Evolutionary conservation across 768 basidiomycete species (phyloP), one percentile per base, ranked within the genome.

Genomic region (Russula sp.): DNA sequence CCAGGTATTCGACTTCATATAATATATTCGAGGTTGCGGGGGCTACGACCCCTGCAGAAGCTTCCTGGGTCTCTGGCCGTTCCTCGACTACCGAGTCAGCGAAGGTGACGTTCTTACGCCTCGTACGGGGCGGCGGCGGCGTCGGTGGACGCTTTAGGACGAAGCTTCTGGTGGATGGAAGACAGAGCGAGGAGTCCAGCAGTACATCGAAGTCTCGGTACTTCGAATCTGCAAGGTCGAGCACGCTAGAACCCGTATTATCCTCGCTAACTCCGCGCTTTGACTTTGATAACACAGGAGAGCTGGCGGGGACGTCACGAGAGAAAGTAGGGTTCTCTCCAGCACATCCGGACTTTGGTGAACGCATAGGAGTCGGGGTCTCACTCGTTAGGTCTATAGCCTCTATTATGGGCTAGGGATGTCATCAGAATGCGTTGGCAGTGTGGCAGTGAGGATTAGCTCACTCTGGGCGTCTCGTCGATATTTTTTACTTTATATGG

Each of bases 21-120:
- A 22, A 18, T 31, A 37, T 13, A 18, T 37, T 14, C 18, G 3
- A 5, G 39, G 6, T 55, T 13, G 45, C 4, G 22, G 40, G 4
- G 13, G 11, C 32, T 6, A 27, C 10, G 20, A 11, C 47, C n/a
- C 44, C 57, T 13, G 16, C 32, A 16, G 8, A 56, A 4, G 18
- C 37, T 31, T 53, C 45, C 20, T 34, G 20, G 4, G 4, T 55
- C 20, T 42, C 35, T 10, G 39, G 47, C 1, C 4, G 45, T 18
- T 37, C 51, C 27, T 45, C 31, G 18, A 45, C 39, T 22, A 37
- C 57, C 7, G 49, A 31, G 2, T 32, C 50, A 7, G 66, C 66
- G 39, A 66, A 66, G 42, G 63, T 66, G 50, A 66, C 66, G 40
- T 37, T 65, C 50, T 66, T 66, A 1, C 47, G 57, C 48, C 57